Evolutionary conservation across 345 rosid species (phyloP).

Genomic region (Pugionium dolabratum): DNA sequence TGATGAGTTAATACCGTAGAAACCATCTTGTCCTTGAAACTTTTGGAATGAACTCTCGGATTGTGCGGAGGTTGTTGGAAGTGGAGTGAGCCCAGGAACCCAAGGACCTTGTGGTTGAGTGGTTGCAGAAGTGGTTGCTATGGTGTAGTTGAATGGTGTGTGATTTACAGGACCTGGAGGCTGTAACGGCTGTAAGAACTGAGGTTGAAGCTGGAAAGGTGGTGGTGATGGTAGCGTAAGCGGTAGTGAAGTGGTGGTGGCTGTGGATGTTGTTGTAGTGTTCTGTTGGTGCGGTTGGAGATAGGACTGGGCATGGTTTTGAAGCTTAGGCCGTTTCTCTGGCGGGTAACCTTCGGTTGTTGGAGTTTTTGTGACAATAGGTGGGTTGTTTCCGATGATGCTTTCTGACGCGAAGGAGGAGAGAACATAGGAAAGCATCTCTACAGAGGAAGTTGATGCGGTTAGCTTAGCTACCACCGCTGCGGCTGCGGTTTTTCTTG

Average conservation of each 20-base stretch:
- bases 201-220: conserved; percentile 50
- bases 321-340: conserved; percentile 77
- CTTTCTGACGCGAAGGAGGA: conserved; percentile 93
- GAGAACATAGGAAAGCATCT: conserved; percentile 92
- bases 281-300: conserved; percentile 48
- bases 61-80: conserved; percentile 52
- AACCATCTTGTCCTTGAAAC: conserved; percentile 70
- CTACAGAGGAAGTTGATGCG: conserved; percentile 85
- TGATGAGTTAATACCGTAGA: conserved; percentile 62
- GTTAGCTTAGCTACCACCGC: conserved; percentile 87
- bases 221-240: conserved; percentile 59
- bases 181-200: conserved; percentile 54
- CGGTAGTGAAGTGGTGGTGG: conserved; percentile 51
- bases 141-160: conserved; percentile 53
- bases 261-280: conserved; percentile 59
- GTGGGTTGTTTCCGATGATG: conserved; percentile 48
- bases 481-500: conserved; percentile 79
- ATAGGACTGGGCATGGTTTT: conserved; percentile 55
- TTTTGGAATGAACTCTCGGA: conserved; percentile 57
- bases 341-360: conserved; percentile 52
- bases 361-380: conserved; percentile 34
- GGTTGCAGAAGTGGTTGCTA: conserved; percentile 39
- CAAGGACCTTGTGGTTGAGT: conserved; percentile 45
- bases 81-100: conserved; percentile 44
- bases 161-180: conserved; percentile 53